phyloP scores from a whole-genome alignment of 1,284 basidiomycete genomes.

The Fomitopsis betulina region DNA sequence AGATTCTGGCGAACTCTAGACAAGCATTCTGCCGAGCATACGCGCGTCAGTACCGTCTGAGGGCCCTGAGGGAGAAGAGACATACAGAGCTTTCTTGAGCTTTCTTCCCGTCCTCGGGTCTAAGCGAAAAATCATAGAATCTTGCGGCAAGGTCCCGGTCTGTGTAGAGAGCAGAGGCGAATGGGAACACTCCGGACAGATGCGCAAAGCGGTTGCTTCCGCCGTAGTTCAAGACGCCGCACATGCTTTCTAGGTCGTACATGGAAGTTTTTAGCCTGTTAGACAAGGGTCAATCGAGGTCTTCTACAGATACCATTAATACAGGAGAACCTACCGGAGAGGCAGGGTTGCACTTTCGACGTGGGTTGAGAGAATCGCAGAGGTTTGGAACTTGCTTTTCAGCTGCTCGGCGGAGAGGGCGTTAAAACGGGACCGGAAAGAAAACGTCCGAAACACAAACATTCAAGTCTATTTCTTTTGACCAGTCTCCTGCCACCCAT shows the following conservation, averaged over 20 bases:
- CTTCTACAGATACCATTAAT: neutral
- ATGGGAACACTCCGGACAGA: constrained; percentile 51
- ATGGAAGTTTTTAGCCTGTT: constrained; percentile 33
- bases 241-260: constrained; percentile 44
- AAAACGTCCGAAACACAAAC: constrained; percentile 32
- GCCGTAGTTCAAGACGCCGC: constrained; percentile 48
- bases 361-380: constrained; percentile 64
- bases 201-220: constrained; percentile 53
- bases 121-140: constrained; percentile 43
- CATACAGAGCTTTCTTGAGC: constrained; percentile 5
- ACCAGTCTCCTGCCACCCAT: constrained; percentile 41
- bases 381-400: constrained; percentile 45
- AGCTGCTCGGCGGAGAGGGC: constrained; percentile 25
- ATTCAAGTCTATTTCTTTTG: constrained; percentile 31
- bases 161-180: constrained; percentile 23
- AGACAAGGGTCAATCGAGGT: constrained; percentile 1
- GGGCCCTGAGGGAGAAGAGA: neutral
- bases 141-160: constrained; percentile 25
- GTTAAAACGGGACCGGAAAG: constrained; percentile 6
- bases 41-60: neutral
- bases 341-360: constrained; percentile 64
- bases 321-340: constrained; percentile 42
- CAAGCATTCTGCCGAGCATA: neutral
- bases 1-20: constrained; percentile 32
- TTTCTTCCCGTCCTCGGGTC: neutral